Base-by-base conservation (phyloP, 2,329 filamentous ascomycete genomes). In the Neonectria magnoliae region DNA sequence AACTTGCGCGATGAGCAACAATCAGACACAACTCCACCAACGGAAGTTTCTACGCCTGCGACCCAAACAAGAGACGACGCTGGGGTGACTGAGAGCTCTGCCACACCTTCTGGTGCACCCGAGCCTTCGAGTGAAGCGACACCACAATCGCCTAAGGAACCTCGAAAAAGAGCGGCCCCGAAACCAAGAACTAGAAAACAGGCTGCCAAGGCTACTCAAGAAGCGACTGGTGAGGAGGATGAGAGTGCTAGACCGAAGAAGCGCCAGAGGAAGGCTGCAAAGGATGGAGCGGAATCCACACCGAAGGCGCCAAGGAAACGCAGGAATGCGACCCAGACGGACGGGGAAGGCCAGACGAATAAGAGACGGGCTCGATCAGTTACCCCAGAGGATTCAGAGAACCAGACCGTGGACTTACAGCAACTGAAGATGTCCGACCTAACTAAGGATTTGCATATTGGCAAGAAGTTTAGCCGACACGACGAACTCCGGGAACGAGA, bases 381-480 rank as follows among this genome's bases (percentile, higher is more conserved):
- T 4, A 91, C 89, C 0, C 90, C 90, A 2, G 88, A 90, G 57
- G 87, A 90, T 68, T 87, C 88, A 4, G 89, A 91, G 72, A 77
- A 79, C 25, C 83, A 86, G 62, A 77, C 85, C 66, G 89, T 95
- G 59, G 90, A 94, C 73, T 82, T 88, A 22, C 85, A 86, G 25
- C 85, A 84, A 4, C 85, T 92, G 27, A 92, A 88, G 58, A 93
- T 96, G 89, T 86, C 85, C 47, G 91, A 93, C 62, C 79, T 96
- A 3, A 92, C 88, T 54, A 87, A 85, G 66, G 91, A 93, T 73
- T 81, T 91, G 57, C 85, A 85, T 22, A 90, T 91, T 60, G 93
- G 93, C 62, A 92, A 91, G 76, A 89, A 91, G 64, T 94, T 93
- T 60, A 90, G 89, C 72, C 86, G 90, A 3, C 91, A 93, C 70